Percentiles rank a stretch among this genome's conserved stretches.
phyloP scores from a whole-genome alignment of 2,329 filamentous ascomycete genomes.

The Hypoxylon sp. region DNA sequence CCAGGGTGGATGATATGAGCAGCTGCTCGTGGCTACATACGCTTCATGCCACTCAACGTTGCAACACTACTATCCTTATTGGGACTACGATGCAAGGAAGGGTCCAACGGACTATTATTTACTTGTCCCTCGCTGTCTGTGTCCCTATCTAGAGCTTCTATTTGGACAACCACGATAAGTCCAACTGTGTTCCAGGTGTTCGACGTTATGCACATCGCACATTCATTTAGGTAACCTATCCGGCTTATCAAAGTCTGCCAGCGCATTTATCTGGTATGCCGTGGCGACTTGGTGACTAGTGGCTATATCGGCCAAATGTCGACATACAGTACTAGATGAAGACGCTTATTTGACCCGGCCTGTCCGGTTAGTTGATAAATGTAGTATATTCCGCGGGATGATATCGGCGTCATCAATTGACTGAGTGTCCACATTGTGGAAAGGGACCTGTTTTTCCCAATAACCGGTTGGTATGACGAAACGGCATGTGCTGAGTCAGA shows the following conservation, averaged over 20 bases:
- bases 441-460: conserved; percentile 9
- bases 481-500: conserved; percentile 34
- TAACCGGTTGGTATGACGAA: conserved; percentile 13
- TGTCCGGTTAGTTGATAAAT: conserved; percentile 14
- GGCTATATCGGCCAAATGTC: conserved; percentile 24
- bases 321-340: conserved; percentile 10
- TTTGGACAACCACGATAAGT: conserved; percentile 33
- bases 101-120: conserved; percentile 26
- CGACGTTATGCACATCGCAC: conserved; percentile 38
- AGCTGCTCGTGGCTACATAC: conserved; percentile 8
- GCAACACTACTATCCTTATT: conserved; percentile 13
- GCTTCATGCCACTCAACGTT: conserved; percentile 29
- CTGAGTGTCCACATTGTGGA: conserved; percentile 17
- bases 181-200: conserved; percentile 37
- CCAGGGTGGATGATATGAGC: conserved; percentile 31
- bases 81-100: conserved; percentile 34
- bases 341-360: conserved; percentile 24
- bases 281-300: conserved; percentile 34
- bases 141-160: conserved; percentile 25
- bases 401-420: conserved; percentile 33
- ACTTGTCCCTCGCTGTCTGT: conserved; percentile 17
- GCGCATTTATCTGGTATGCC: conserved; percentile 34
- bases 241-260: conserved; percentile 43
- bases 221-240: conserved; percentile 13
- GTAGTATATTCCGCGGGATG: conserved; percentile 30